Evolutionary conservation across 2,329 filamentous ascomycete genomes (phyloP), one percentile per base, ranked within the genome.

Genomic region (Emmonsia crescens): DNA sequence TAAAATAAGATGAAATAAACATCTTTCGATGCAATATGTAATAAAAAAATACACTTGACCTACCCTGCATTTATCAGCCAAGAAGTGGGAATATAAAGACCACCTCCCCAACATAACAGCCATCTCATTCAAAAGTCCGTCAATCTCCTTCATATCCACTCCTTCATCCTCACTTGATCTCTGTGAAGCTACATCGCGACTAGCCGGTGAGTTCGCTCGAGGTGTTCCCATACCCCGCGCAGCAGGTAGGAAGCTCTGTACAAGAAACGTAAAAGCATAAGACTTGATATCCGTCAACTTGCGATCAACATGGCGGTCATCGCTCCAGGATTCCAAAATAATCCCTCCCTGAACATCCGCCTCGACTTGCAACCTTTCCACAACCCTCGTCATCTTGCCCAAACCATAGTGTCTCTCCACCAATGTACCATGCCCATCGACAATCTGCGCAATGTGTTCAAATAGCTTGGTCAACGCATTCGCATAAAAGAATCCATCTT

Each of bases 301-400:
- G 68, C 93, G 85, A 71, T 93, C 89, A 56, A 99, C 85, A 63
- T 80, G 83, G 63, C 91, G 84, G 71, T 97, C 93, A 66, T 99
- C 94, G 61, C 86, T 87, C 91, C 94, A 99, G 0, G 92, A 94
- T 72, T 99, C 94, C 59, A 99, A 79, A 62, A 99, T 87, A 67
- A 97, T 96, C 66, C 94, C 94, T 24, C 92, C 94, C 76, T 99
- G 94, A 1, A 96, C 88, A 75, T 99, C 94, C 1, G 91, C 94
- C 76, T 99, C 94, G 70, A 92, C 85, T 75, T 99, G 94, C 61
- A 99, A 79, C 51, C 91, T 84, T 75, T 96, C 91, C 67, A 97
- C 93, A 60, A 99, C 94, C 68, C 88, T 89, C 38, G 89, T 86
- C 94, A 99, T 99, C 79, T 91, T 94, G 44, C 93, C 91, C 19